Conservation (phyloP, 2,329 filamentous ascomycete genomes). For the Colletotrichum eleusines region DNA sequence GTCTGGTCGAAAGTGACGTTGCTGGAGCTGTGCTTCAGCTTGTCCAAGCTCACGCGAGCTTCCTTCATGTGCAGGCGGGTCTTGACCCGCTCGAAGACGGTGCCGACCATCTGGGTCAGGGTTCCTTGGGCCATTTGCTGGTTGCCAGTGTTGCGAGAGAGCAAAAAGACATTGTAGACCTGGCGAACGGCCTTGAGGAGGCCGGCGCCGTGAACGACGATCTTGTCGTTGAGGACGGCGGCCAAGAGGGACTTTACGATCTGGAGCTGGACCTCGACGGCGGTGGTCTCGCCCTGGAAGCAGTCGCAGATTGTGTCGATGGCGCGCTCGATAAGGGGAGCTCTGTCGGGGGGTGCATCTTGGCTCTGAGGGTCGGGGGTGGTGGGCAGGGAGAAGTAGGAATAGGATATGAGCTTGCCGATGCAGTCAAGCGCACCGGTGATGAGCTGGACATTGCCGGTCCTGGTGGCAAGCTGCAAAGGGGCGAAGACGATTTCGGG, state of each 20-base stretch:
- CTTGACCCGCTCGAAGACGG: conserved; percentile 96
- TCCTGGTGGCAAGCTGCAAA: conserved; percentile 88
- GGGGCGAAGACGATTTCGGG: conserved; percentile 94
- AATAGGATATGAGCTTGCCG: conserved; percentile 98
- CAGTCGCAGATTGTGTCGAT: conserved; percentile 99
- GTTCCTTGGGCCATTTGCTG: conserved; percentile 98
- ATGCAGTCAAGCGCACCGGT: conserved; percentile 97
- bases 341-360: conserved; percentile 64
- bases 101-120: conserved; percentile 97
- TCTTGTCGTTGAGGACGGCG: conserved; percentile 97
- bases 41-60: conserved; percentile 71
- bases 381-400: conserved; percentile 87
- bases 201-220: conserved; percentile 96
- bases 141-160: conserved; percentile 93
- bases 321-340: conserved; percentile 93
- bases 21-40: conserved; percentile 65
- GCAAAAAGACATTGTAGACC: conserved; percentile 98
- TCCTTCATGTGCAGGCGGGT: conserved; percentile 89
- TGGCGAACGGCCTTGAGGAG: conserved; percentile 96
- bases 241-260: conserved; percentile 97
- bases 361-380: conserved; percentile 52
- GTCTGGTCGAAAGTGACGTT: conserved; percentile 64
- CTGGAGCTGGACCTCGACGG: conserved; percentile 92
- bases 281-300: conserved; percentile 95
- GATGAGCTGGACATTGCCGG: conserved; percentile 85